Base-by-base conservation (phyloP, 257 asterid genomes). In the Eustoma russellianum region DNA sequence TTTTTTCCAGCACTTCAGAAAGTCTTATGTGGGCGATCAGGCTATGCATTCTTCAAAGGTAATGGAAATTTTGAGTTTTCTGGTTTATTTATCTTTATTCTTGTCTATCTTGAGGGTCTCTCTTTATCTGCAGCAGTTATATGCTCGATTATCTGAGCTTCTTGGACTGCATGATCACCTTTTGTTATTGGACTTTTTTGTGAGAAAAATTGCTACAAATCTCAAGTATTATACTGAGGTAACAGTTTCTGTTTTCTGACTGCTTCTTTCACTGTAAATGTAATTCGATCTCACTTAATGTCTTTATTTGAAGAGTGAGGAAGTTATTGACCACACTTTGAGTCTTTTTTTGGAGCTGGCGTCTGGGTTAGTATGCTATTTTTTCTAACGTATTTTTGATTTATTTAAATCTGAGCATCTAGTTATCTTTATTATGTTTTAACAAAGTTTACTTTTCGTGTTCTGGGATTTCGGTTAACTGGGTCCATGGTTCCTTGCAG, bases 21-120 rank as follows among this genome's bases (percentile, higher is more conserved):
- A 76, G 72, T 81, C 95, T 43, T 88, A 92, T 62, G 97, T 92
- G 56, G 98, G 97, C 50, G 97, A 92, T 69, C 95, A 85, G 70
- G 95, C 98, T 56, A 88, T 92, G 88, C 98, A 88, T 71, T 85
- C 98, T 17, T 88, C 98, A 43, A 92, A 92, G 98, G 98, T 88
- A 66, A 61, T 44, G 50, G 28, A 18, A 60, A 13, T 43, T 17
- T 5, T 66, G 35, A 45, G 41, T 43, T 62, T 57, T 43, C 5
- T 48, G 41, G 16, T 45, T 53, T 51, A 59, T 53, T 15, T 57
- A 53, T 49, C 14, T 67, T 60, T 48, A 53, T 56, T 55, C 41
- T 15, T 45, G 57, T 62, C 33, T 55, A 48, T 48, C 53, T 74
- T 67, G 65, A 47, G 34, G 12, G 17, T 55, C 46, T 66, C 46